Conservation (phyloP, 2,329 filamentous ascomycete species). For the Arthrobotrys musiformis region DNA sequence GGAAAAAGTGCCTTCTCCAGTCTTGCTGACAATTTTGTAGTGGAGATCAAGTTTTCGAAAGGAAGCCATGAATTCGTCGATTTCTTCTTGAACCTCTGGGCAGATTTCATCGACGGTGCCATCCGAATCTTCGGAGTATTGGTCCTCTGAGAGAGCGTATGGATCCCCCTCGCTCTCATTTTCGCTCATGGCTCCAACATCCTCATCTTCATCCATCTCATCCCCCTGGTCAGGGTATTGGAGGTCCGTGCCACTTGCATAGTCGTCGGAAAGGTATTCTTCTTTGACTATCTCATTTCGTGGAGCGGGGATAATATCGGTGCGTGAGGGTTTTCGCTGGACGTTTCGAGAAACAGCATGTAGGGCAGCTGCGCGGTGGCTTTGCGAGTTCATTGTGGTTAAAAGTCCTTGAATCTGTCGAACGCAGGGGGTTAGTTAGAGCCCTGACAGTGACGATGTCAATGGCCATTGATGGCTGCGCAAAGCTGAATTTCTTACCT, state of each 20-base stretch:
- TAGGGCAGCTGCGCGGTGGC: constrained; percentile 1
- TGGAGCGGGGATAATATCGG: not conserved
- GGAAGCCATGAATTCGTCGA: constrained; percentile 81
- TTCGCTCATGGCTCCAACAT: not conserved
- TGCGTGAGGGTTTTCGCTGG: constrained; percentile 2
- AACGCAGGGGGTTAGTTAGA: not conserved
- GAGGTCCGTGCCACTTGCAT: constrained; percentile 53
- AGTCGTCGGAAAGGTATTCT: constrained; percentile 21
- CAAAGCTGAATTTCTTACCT: not conserved
- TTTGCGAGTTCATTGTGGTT: constrained; percentile 8
- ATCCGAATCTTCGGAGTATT: constrained; percentile 57
- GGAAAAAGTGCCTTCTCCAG: constrained; percentile 99
- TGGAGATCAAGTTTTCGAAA: constrained; percentile 85
- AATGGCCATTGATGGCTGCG: not conserved
- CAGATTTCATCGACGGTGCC: constrained; percentile 63
- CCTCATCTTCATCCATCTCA: constrained; percentile 15
- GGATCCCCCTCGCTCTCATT: constrained; percentile 20
- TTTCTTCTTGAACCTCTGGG: constrained; percentile 80
- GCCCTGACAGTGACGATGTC: not conserved
- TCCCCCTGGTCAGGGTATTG: constrained; percentile 60
- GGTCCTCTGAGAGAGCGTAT: constrained; percentile 30
- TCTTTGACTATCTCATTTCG: not conserved
- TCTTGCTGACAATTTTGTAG: constrained; percentile 93
- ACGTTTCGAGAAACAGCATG: not conserved
- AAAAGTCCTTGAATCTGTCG: not conserved